phyloP scores from a whole-genome alignment of 2,329 filamentous ascomycete genomes.

The Periconia sp. region DNA sequence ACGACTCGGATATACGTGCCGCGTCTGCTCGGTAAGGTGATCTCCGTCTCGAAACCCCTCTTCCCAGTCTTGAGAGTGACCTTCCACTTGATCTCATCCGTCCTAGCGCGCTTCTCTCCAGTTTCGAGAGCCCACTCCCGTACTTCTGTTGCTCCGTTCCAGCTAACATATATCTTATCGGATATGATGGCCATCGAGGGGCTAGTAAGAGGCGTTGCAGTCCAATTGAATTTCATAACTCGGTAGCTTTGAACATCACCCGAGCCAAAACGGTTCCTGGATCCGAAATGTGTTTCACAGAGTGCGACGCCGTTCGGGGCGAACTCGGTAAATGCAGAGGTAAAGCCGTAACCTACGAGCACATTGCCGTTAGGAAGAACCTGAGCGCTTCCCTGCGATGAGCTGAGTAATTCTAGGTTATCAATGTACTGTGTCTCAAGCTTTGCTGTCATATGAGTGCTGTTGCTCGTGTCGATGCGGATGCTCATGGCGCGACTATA shows the following conservation, averaged over 20 bases:
- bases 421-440: conserved; percentile 50
- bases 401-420: conserved; percentile 43
- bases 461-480: conserved; percentile 34
- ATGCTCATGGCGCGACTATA: conserved; percentile 49
- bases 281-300: conserved; percentile 51
- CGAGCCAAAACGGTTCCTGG: conserved; percentile 18
- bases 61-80: conserved; percentile 13
- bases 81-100: no score
- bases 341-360: conserved; percentile 57
- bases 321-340: conserved; percentile 57
- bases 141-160: conserved; percentile 36
- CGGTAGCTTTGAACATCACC: conserved; percentile 44
- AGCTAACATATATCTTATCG: conserved; percentile 25
- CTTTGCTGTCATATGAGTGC: conserved; percentile 56
- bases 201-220: conserved; percentile 20
- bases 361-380: conserved; percentile 42
- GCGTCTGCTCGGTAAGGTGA: conserved; percentile 10
- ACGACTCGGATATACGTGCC: conserved; percentile 17
- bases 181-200: conserved; percentile 21
- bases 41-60: conserved; percentile 21
- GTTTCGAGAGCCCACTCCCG: conserved; percentile 36
- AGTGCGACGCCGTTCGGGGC: conserved; percentile 46
- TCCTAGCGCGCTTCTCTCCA: conserved; percentile 20
- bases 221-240: conserved; percentile 35
- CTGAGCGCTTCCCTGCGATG: conserved; percentile 50